A percentile compares a stretch with the other conserved stretches of the same genome.
These are phyloP conservation scores for Narthecium ossifragum DNA, from an alignment of 106 monocot species.

Conservation along the genomic window DNA sequence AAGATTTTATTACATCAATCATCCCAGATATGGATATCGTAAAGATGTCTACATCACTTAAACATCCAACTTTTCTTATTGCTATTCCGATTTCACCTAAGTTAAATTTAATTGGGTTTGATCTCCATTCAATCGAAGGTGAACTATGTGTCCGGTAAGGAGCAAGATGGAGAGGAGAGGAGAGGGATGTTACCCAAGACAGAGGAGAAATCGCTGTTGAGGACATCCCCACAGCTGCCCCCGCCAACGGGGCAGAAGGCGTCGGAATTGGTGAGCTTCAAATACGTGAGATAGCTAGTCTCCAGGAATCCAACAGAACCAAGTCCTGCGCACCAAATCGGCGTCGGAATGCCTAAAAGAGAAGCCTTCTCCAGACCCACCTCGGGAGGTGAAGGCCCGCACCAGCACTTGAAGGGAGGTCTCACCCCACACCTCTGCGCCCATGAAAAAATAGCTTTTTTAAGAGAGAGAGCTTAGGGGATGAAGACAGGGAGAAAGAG, in stretches of 20 bases:
- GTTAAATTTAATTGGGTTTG: no score
- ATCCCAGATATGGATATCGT: no score
- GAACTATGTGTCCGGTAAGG: no score
- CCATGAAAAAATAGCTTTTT: background rate
- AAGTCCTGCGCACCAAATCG: constrained; percentile 59
- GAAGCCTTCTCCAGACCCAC: background rate
- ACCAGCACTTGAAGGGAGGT: constrained; percentile 16
- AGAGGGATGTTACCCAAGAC: constrained; percentile 45
- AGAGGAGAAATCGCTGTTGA: constrained; percentile 75
- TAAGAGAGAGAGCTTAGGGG: background rate
- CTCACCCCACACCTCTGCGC: background rate
- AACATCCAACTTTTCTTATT: no score
- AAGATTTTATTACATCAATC: no score
- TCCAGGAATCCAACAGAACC: constrained; percentile 72
- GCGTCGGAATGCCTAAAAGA: constrained; percentile 35
- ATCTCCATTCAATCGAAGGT: constrained; percentile 11
- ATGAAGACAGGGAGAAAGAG: background rate
- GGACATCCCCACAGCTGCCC: constrained; percentile 75
- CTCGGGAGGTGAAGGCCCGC: constrained; percentile 20
- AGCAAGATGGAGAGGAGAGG: background rate
- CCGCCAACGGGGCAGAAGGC: constrained; percentile 82
- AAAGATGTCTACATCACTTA: no score
- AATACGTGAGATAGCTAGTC: constrained; percentile 70
- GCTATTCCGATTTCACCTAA: no score
- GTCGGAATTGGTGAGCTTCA: constrained; percentile 60